Evolutionary conservation across 768 basidiomycete genomes (phyloP).

Genomic region (Gautieria morchelliformis): DNA sequence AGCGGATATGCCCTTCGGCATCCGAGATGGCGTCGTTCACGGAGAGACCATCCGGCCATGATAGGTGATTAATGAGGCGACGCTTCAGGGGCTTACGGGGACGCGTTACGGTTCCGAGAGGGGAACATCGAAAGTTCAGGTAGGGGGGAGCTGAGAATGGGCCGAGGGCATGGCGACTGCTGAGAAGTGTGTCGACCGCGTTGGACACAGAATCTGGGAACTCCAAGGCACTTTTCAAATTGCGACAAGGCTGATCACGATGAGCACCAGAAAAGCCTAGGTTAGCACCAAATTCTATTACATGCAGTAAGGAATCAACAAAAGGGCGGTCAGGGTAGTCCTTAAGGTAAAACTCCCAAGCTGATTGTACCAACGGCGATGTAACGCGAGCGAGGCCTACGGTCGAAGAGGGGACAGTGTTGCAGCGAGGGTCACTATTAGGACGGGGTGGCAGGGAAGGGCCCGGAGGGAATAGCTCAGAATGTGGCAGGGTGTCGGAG

Average conservation of each 20-base stretch:
- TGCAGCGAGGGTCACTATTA: conserved; percentile 8
- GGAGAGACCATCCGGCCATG: conserved; percentile 13
- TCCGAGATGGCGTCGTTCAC: conserved; percentile 21
- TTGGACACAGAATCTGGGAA: too few relatives aligned
- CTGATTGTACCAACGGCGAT: too few relatives aligned
- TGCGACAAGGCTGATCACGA: too few relatives aligned
- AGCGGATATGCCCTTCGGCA: conserved; percentile 21
- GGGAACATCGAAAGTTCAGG: conserved; percentile 8
- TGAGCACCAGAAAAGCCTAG: too few relatives aligned
- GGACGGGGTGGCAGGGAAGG: conserved; percentile 3
- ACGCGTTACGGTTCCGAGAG: too few relatives aligned
- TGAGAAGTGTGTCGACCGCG: too few relatives aligned
- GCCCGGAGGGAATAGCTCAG: not conserved
- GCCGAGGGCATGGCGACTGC: not conserved
- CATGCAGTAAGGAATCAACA: too few relatives aligned
- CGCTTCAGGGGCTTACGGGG: conserved; percentile 12
- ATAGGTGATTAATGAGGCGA: conserved; percentile 15
- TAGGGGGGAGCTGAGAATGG: conserved; percentile 4
- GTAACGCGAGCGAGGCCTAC: too few relatives aligned
- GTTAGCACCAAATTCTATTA: too few relatives aligned
- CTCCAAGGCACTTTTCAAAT: too few relatives aligned
- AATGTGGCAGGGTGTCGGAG: not conserved
- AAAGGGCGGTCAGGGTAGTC: too few relatives aligned
- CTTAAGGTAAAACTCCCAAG: too few relatives aligned
- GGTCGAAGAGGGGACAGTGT: not conserved